Evolutionary conservation across 345 rosid genomes (phyloP).

Genomic region (Bruguiera gymnorhiza): DNA sequence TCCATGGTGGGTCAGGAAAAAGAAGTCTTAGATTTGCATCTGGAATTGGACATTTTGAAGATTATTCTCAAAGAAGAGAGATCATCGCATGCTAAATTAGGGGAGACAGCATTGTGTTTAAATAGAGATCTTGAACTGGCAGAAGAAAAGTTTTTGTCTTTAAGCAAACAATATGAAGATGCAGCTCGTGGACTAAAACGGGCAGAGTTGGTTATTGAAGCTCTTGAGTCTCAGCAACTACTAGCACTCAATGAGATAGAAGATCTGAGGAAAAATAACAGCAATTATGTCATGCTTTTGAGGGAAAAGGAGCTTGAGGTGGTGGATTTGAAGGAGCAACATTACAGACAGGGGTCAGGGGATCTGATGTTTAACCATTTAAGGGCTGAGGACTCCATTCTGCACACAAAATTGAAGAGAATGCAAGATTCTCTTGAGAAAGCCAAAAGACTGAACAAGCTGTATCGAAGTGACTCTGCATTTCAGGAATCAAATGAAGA

Average conservation of each 20-base stretch:
- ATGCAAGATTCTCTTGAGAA: slow-evolving; percentile 90
- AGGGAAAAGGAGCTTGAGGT: slow-evolving; percentile 54
- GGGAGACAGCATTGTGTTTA: slow-evolving; percentile 44
- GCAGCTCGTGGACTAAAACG: slow-evolving; percentile 47
- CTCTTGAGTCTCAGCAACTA: slow-evolving; percentile 76
- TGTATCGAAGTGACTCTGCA: slow-evolving; percentile 62
- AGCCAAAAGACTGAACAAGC: slow-evolving; percentile 64
- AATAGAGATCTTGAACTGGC: slow-evolving; percentile 52
- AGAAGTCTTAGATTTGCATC: slow-evolving; percentile 71
- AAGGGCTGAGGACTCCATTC: slow-evolving; percentile 32
- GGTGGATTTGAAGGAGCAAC: slow-evolving; percentile 47
- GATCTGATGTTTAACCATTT: slow-evolving; percentile 34
- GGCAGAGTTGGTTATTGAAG: slow-evolving; percentile 66
- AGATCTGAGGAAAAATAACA: slow-evolving; percentile 52
- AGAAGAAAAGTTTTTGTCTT: slow-evolving; percentile 67
- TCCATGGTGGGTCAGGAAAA: slow-evolving; percentile 45
- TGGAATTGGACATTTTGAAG: slow-evolving; percentile 80
- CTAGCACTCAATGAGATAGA: slow-evolving; percentile 63
- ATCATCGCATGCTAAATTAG: slow-evolving; percentile 40
- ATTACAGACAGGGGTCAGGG: slow-evolving; percentile 41
- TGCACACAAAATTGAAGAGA: slow-evolving; percentile 58
- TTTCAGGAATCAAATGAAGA: slow-evolving; percentile 65
- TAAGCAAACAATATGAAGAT: slow-evolving; percentile 59
- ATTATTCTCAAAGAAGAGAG: slow-evolving; percentile 81
- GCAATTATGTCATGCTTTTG: slow-evolving; percentile 45